Evolutionary conservation across 2,329 filamentous ascomycete genomes (phyloP), one percentile per base, ranked within the genome.

Genomic region (Teratosphaeria viscida): DNA sequence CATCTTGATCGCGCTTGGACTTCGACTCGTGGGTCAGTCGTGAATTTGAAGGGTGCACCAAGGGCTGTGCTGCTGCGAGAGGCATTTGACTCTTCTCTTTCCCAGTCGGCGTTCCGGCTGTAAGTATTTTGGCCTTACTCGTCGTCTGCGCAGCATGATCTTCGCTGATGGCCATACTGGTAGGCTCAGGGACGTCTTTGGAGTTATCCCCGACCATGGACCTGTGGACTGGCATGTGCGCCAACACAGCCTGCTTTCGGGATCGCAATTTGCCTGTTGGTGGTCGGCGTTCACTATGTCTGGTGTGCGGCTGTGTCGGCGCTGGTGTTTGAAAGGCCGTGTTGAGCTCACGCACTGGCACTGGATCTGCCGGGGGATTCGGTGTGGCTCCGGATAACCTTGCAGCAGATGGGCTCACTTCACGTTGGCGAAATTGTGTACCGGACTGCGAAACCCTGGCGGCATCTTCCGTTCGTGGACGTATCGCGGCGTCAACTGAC

Each of bases 241-340:
- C 54, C 27, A 59, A 39, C 57, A 59, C 59, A 26, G 14, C 54
- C 16, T 49, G 14, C 29, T 35, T 57, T 14, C 55, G 59, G 5
- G 55, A 60, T 34, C 23, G 37, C n/a, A 52, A 29, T 27, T 58
- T 60, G 8, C 52, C 59, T 8, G 37, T 53, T 10, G 39, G 43
- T 12, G 49, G 29, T 52, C 16, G 43, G n/a, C 57, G 58, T 6
- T 49, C 55, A 10, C 54, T 57, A 14, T 23, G 29, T 14, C 14
- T 39, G 7, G 34, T 52, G 43, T 47, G 32, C 5, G 10, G 3
- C n/a, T 23, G 10, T 8, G 5, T n/a, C 34, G n/a, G 39, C 7
- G 59, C 56, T 12, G 59, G 52, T 27, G 59, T 55, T 29, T 55
- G 35, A 5, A 56, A 23, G n/a, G 55, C 58, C 37, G 55, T 58